phyloP scores from a whole-genome alignment of 805 yeast genomes.

The Lachancea meyersii region DNA sequence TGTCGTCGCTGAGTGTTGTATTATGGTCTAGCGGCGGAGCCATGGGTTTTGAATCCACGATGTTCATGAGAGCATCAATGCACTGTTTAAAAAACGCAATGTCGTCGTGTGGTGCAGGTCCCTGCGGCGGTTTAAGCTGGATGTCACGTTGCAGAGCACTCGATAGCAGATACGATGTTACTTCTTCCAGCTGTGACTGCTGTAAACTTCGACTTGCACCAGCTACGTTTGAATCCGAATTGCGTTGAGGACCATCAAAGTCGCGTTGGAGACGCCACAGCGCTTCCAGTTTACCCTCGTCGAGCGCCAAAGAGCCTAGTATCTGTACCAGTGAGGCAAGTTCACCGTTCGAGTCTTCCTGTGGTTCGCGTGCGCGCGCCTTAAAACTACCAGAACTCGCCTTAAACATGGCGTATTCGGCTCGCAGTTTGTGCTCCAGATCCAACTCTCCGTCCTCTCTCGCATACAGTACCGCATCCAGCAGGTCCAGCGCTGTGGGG shows the following conservation, averaged over 20 bases:
- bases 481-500: constrained; percentile 22
- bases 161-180: constrained; percentile 29
- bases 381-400: constrained; percentile 4
- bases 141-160: constrained; percentile 27
- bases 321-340: neutral
- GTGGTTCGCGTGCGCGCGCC: neutral
- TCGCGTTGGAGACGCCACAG: neutral
- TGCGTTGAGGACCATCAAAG: too few relatives aligned
- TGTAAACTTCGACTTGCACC: constrained; percentile 4
- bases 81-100: constrained; percentile 26
- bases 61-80: constrained; percentile 21
- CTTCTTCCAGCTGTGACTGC: constrained; percentile 16
- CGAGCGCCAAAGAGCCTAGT: constrained; percentile 1
- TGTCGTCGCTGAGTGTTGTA: constrained; percentile 9
- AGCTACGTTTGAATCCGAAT: too few relatives aligned
- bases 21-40: neutral
- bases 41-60: neutral
- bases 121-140: constrained; percentile 20
- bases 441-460: constrained; percentile 18
- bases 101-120: constrained; percentile 4
- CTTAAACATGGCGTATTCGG: constrained; percentile 27
- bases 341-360: neutral
- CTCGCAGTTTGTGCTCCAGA: constrained; percentile 24
- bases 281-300: neutral
- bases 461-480: constrained; percentile 23